Evolutionary conservation across 306 rosid genomes (phyloP), one percentile per base, ranked within the genome.

Genomic region (Pachyrhizus erosus): DNA sequence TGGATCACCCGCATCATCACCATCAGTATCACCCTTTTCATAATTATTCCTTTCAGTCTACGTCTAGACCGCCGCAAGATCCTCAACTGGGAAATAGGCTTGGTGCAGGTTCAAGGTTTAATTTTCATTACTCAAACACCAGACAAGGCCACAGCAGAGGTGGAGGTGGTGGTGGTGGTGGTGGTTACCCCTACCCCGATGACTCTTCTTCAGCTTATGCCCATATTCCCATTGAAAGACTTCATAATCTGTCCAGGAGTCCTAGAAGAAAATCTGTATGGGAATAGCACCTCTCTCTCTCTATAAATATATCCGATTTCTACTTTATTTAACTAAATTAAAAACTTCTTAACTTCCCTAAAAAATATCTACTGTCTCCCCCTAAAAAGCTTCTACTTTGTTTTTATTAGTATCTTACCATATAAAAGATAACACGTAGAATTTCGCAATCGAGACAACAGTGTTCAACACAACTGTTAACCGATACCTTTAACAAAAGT

Each of bases 181-280:
- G 2, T 34, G 17, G 12, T 10, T 31, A 60, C 69, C 69, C 85
- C 21, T 70, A 73, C 68, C 66, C 40, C 2, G 90, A 92, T 18
- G 90, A 90, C n/a, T 61, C 60, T 23, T 8, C 75, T 0, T 18
- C 51, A 45, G 2, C 18, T 5, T 20, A 70, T 57, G 86, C 51
- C 13, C 64, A 60, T 74, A 7, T 34, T 52, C 64, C 84, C 79
- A 0, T 76, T 18, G 87, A 86, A 24, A 86, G 89, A 83, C 18
- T 81, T 34, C 87, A 80, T 1, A 82, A 74, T 64, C 46, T 57
- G 71, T 86, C 89, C 54, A 80, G 84, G 45, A 87, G 87, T 86
- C 88, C 91, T 9, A 26, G 18, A 27, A 79, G 81, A 77, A 79
- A 18, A 29, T 58, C 48, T 17, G 24, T 73, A 40, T 88, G 89